Evolutionary conservation across 306 rosid species (phyloP).

Genomic region (Myrica gale): DNA sequence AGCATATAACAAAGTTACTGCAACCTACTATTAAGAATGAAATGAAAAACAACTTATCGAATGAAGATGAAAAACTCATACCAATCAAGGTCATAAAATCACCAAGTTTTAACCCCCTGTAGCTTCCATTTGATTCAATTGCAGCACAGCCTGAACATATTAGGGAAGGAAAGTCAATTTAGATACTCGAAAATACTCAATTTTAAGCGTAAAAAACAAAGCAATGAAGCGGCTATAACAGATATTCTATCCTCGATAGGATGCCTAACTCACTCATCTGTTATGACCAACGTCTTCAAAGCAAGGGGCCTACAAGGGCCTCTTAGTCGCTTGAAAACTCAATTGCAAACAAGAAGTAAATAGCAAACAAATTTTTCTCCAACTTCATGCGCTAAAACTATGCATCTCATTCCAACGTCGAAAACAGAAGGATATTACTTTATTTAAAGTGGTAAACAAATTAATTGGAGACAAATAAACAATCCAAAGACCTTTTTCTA

Average conservation of each 20-base stretch:
- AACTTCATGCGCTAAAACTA: neutral
- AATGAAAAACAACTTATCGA: conserved; percentile 4
- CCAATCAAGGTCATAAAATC: conserved; percentile 54
- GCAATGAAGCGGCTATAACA: neutral
- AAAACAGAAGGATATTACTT: neutral
- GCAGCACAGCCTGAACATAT: conserved; percentile 35
- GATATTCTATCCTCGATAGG: neutral
- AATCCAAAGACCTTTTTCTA: neutral
- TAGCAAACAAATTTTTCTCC: neutral
- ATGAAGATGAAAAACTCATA: conserved; percentile 25
- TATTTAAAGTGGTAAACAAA: neutral
- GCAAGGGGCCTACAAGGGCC: conserved; percentile 5
- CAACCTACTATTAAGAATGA: neutral
- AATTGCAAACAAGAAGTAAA: neutral
- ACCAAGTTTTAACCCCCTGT: conserved; percentile 64
- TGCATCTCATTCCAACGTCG: neutral
- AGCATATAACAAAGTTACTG: conserved; percentile 14
- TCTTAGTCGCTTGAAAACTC: neutral
- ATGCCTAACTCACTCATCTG: neutral
- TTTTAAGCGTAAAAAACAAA: neutral
- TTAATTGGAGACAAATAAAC: neutral
- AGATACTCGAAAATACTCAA: conserved; percentile 7
- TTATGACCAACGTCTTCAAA: conserved; percentile 8
- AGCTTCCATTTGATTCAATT: conserved; percentile 57
- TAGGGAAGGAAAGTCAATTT: conserved; percentile 4